phyloP scores from a whole-genome alignment of 805 yeast genomes.

The Teunomyces gatunensis region DNA sequence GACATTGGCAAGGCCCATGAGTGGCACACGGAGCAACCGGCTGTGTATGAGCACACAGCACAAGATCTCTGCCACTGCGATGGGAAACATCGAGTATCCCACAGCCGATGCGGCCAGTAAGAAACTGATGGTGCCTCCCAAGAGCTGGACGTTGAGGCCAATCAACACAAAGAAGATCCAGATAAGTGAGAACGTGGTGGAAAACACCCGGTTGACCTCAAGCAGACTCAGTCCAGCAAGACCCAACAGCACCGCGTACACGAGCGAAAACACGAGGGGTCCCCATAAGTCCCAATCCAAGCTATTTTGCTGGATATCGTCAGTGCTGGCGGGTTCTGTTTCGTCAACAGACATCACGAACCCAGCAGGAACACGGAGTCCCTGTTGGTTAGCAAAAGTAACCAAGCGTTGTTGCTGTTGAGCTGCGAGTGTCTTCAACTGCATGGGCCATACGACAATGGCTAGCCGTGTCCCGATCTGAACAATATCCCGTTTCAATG shows the following conservation, averaged over 20 bases:
- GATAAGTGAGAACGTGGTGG: conserved; percentile 59
- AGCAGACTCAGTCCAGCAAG: conserved; percentile 12
- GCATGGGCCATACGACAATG: conserved; percentile 46
- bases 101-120: conserved; percentile 67
- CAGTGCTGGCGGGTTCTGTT: conserved; percentile 8
- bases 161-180: conserved; percentile 63
- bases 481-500: conserved; percentile 42
- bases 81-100: conserved; percentile 69
- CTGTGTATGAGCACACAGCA: conserved; percentile 45
- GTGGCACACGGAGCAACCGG: conserved; percentile 47
- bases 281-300: conserved; percentile 72
- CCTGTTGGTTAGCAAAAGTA: conserved; percentile 34
- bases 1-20: conserved; percentile 45
- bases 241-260: conserved; percentile 53
- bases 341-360: conserved; percentile 26
- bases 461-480: conserved; percentile 36
- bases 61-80: conserved; percentile 51
- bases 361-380: conserved; percentile 36
- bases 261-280: conserved; percentile 60
- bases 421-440: conserved; percentile 33
- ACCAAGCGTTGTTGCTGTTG: conserved; percentile 33
- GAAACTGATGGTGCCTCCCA: conserved; percentile 61
- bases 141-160: conserved; percentile 62
- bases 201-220: conserved; percentile 53
- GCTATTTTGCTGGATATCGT: conserved; percentile 11